These are phyloP conservation scores for Capsicum chinense DNA, from an alignment of 257 asterid species.

Conservation along the genomic window DNA sequence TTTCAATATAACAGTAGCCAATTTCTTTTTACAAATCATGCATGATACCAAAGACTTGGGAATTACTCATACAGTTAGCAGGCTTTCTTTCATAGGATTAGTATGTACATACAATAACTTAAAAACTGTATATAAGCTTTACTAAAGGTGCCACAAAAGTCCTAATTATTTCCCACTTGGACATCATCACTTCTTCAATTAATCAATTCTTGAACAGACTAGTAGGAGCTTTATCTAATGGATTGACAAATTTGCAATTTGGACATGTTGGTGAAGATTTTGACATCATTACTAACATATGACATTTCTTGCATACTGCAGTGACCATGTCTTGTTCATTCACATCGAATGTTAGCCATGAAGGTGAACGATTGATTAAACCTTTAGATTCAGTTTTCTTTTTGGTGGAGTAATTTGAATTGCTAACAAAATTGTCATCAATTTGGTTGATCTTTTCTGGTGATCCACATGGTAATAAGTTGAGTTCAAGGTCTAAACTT, in stretches of 20 bases:
- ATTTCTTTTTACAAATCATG: constrained; percentile 1
- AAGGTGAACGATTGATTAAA: constrained; percentile 47
- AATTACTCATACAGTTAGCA: constrained; percentile 2
- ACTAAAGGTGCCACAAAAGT: background rate
- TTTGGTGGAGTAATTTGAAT: constrained; percentile 13
- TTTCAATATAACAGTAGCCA: background rate
- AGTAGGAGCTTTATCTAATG: constrained; percentile 43
- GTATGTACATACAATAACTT: background rate
- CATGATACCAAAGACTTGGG: background rate
- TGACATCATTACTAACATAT: constrained; percentile 76
- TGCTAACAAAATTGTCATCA: constrained; percentile 27
- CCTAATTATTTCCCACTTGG: constrained; percentile 9
- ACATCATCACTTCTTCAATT: background rate
- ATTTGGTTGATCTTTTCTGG: constrained; percentile 29
- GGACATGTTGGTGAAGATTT: constrained; percentile 73
- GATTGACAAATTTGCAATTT: constrained; percentile 72
- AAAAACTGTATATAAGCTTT: background rate
- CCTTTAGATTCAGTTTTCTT: constrained; percentile 13
- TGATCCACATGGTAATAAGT: constrained; percentile 54
- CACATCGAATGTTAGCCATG: constrained; percentile 64
- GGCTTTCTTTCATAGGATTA: background rate
- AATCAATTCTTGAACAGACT: constrained; percentile 41
- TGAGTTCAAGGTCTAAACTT: constrained; percentile 79
- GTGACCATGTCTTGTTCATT: constrained; percentile 73
- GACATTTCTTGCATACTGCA: constrained; percentile 79